These are phyloP conservation scores for Aspergillus heteromorphus DNA, from an alignment of 495 filamentous ascomycete genomes.

Conservation along the genomic window DNA sequence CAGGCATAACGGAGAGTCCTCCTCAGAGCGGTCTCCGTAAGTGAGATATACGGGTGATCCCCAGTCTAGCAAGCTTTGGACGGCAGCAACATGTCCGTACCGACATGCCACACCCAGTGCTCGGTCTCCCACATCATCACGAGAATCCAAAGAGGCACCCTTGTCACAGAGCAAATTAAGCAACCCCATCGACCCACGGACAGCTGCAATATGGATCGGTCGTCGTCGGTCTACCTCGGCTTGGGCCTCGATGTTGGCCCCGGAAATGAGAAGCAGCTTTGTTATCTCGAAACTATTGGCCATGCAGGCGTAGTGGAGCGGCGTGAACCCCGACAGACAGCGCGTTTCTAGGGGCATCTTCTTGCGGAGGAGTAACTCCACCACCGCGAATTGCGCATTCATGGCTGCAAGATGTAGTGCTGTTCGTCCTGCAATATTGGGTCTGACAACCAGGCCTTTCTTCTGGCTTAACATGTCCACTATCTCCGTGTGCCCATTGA, in stretches of 20 bases:
- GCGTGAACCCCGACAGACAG: constrained; percentile 27
- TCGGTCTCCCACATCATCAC: constrained; percentile 35
- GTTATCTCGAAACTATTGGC: constrained; percentile 30
- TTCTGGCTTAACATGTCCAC: constrained; percentile 31
- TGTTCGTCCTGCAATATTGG: constrained; percentile 31
- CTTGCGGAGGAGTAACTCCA: constrained; percentile 33
- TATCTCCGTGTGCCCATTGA: constrained; percentile 38
- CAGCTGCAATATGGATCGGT: constrained; percentile 38
- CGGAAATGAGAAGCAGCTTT: constrained; percentile 32
- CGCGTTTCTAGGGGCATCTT: constrained; percentile 19
- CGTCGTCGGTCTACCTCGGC: constrained; percentile 22
- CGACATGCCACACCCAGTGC: constrained; percentile 33
- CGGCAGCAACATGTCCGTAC: constrained; percentile 31
- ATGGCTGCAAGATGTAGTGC: constrained; percentile 40
- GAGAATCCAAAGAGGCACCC: constrained; percentile 33
- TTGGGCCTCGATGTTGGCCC: constrained; percentile 36
- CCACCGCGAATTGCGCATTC: constrained; percentile 34
- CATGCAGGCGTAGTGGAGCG: constrained; percentile 45
- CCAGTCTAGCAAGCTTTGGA: constrained; percentile 32
- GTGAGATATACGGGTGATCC: constrained; percentile 30
- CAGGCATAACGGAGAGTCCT: constrained; percentile 40
- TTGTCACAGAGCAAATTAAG: constrained; percentile 35
- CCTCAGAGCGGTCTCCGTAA: constrained; percentile 22
- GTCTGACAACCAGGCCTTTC: constrained; percentile 21
- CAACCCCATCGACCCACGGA: constrained; percentile 24